Base-by-base conservation (phyloP, 116 monocot species). In the Zostera marina region DNA sequence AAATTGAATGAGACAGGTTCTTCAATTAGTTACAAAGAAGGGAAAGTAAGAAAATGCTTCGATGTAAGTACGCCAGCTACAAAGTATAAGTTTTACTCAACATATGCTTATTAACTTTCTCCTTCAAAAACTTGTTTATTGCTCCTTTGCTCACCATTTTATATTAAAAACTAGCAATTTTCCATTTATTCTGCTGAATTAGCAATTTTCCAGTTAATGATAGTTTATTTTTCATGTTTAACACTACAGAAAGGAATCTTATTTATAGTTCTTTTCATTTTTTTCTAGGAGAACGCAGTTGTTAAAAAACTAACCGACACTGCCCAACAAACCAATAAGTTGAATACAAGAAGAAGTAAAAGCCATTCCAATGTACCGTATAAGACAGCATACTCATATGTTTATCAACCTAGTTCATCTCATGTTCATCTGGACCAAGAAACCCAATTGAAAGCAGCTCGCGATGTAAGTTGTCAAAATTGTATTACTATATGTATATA, bases 391-490 rank as follows among this genome's bases (percentile, higher is more conserved):
- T 62, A 73, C 55, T 45, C 59, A 53, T 58, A 56, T 16, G 44
- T 3, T 26, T 45, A 71, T 3, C 63, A 39, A n/a, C 20, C 8
- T 40, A 41, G 19, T 11, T 20, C n/a, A 65, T 56, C 71, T 49
- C 81, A 70, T 26, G 67, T 63, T 47, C 79, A 70, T 61, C 42
- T 75, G 12, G 85, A 81, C 54, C 67, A 79, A 52, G 88, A 94
- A 63, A 84, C 74, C 53, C 94, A 94, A 66, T 47, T 94, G 72
- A 94, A 94, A 79, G 94, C 94, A 64, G 84, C 94, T 61, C 94
- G 88, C 79, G 84, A 94, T 77, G 94, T 94, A 94, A 84, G 88
- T 79, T 81, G 79, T 76, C 92, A 71, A 78, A 73, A 74, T 66
- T 76, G 76, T 79, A 67, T 72, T 59, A 66, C 59, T 65, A 47